Evolutionary conservation across 1,284 basidiomycete species (phyloP).

Genomic region (Cutaneotrichosporon cyanovorans): DNA sequence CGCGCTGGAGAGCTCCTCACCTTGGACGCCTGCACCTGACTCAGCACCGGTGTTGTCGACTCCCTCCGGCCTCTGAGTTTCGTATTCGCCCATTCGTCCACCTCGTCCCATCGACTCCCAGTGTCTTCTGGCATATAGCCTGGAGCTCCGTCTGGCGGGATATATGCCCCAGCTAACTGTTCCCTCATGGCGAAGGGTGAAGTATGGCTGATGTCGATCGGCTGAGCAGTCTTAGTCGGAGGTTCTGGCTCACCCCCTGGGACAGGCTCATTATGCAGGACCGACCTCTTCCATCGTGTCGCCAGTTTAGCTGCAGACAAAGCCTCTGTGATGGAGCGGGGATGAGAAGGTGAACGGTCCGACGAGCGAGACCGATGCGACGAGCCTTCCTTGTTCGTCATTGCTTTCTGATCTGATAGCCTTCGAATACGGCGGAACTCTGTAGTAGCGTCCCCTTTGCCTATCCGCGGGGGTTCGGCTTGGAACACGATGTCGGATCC

Average conservation of each 20-base stretch:
- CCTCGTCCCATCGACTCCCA: constrained; percentile 14
- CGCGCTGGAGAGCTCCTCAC: too few species aligned
- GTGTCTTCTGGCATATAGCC: constrained; percentile 53
- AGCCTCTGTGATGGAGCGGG: constrained; percentile 4
- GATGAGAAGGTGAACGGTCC: not conserved
- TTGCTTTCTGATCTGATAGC: constrained; percentile 3
- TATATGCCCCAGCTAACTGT: constrained; percentile 44
- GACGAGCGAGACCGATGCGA: not conserved
- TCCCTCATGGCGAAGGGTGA: constrained; percentile 36
- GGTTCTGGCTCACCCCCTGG: constrained; percentile 5
- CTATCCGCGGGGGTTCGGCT: constrained; percentile 11
- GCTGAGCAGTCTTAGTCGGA: constrained; percentile 22
- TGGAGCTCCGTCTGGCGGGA: constrained; percentile 66
- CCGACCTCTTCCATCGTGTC: constrained; percentile 15
- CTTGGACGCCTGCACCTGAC: constrained; percentile 6
- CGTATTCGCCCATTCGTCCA: constrained; percentile 38
- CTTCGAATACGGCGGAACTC: constrained; percentile 13
- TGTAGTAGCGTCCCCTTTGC: constrained; percentile 10
- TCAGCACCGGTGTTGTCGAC: constrained; percentile 54
- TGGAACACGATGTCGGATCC: constrained; percentile 34
- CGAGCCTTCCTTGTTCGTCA: not conserved
- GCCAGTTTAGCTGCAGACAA: constrained; percentile 11
- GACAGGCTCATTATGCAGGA: not conserved
- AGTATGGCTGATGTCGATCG: constrained; percentile 37
- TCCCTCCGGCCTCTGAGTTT: constrained; percentile 52